Conservation (phyloP, 179 eudicot species). For the Drosera spatulata region DNA sequence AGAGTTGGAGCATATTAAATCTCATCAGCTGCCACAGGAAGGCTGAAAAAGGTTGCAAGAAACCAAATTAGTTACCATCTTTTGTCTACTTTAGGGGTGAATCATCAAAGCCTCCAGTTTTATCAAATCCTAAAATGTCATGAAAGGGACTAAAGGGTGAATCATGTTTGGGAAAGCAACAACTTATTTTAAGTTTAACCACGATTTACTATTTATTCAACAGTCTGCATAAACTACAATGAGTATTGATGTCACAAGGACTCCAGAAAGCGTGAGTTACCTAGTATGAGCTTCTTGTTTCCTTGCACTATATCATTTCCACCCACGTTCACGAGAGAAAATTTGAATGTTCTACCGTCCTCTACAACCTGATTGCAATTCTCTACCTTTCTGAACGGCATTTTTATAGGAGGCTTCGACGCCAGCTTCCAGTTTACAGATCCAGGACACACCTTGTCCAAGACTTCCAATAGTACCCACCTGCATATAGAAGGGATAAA, state of each 20-base stretch:
- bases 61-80: too few species aligned
- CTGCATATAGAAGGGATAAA: conserved; percentile 10
- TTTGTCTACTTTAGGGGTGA: too few species aligned
- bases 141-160: background rate
- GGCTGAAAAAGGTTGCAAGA: conserved; percentile 16
- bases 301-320: conserved; percentile 49
- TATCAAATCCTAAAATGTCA: too few species aligned
- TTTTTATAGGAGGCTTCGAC: conserved; percentile 43
- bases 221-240: background rate
- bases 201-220: background rate
- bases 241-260: too few species aligned
- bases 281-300: conserved; percentile 48
- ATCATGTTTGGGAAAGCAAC: too few species aligned
- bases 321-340: conserved; percentile 42
- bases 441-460: conserved; percentile 36
- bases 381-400: conserved; percentile 48
- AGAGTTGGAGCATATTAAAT: conserved; percentile 40
- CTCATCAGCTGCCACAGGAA: conserved; percentile 54
- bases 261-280: conserved; percentile 10
- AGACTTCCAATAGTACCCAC: conserved; percentile 46
- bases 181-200: background rate
- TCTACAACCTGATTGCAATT: conserved; percentile 44
- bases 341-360: conserved; percentile 37
- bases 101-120: too few species aligned
- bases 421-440: conserved; percentile 49